Conservation (phyloP, 345 rosid species). For the Linum lewisii region DNA sequence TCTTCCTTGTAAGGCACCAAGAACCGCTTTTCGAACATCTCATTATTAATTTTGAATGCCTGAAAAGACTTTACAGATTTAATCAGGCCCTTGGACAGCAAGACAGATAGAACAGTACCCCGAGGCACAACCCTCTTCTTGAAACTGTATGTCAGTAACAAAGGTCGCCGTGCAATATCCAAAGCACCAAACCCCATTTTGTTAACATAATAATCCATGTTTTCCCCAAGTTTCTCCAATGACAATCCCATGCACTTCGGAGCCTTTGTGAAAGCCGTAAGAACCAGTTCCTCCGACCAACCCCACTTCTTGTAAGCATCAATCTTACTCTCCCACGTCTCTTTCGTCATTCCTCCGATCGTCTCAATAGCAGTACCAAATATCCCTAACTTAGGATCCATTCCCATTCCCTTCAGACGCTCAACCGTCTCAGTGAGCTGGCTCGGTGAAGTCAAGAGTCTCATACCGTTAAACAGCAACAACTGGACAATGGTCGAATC, state of each 20-base stretch:
- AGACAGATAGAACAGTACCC: slow-evolving; percentile 27
- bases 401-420: slow-evolving; percentile 41
- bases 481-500: not conserved
- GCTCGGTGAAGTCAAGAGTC: not conserved
- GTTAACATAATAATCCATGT: slow-evolving; percentile 42
- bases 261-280: slow-evolving; percentile 35
- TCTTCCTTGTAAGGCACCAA: slow-evolving; percentile 30
- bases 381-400: slow-evolving; percentile 30
- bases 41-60: slow-evolving; percentile 29
- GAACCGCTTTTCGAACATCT: slow-evolving; percentile 30
- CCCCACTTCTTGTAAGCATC: slow-evolving; percentile 46
- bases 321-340: slow-evolving; percentile 31
- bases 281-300: slow-evolving; percentile 42
- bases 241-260: slow-evolving; percentile 46
- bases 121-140: slow-evolving; percentile 49
- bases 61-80: slow-evolving; percentile 31
- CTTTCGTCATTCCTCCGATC: slow-evolving; percentile 28
- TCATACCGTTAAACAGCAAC: not conserved
- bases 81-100: slow-evolving; percentile 32
- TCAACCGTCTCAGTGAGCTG: slow-evolving; percentile 11
- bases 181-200: slow-evolving; percentile 32
- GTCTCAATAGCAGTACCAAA: slow-evolving; percentile 43
- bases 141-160: slow-evolving; percentile 31
- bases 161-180: slow-evolving; percentile 27
- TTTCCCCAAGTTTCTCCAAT: slow-evolving; percentile 29